These are phyloP conservation scores for Phytophthora hibernalis DNA, from an alignment of 352 stramenopile species.

Conservation along the genomic window DNA sequence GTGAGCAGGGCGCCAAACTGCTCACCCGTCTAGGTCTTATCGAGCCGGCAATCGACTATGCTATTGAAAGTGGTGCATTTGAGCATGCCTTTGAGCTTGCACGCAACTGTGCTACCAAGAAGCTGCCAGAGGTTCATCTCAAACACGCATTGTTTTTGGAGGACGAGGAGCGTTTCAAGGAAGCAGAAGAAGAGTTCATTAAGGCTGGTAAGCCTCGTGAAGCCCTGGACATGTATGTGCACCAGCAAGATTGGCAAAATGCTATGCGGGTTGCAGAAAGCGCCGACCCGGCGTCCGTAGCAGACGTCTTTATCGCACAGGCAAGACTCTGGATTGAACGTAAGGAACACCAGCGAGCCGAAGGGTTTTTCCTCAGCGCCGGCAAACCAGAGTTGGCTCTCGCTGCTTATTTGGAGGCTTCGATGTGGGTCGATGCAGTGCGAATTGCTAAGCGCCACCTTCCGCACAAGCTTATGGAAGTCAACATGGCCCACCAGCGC, in stretches of 20 bases:
- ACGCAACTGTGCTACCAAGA: constrained; percentile 82
- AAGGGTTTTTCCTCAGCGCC: constrained; percentile 93
- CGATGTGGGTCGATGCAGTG: constrained; percentile 91
- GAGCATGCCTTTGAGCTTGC: constrained; percentile 94
- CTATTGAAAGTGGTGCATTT: constrained; percentile 92
- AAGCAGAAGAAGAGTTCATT: constrained; percentile 94
- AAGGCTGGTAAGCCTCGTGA: constrained; percentile 93
- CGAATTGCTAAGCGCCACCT: constrained; percentile 91
- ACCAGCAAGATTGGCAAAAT: constrained; percentile 94
- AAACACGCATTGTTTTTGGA: constrained; percentile 95
- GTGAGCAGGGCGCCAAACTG: constrained; percentile 91
- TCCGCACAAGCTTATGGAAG: constrained; percentile 92
- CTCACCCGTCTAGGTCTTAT: constrained; percentile 93
- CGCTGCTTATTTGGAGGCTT: constrained; percentile 84
- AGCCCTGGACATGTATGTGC: constrained; percentile 96
- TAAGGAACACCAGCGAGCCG: constrained; percentile 85
- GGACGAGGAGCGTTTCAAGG: constrained; percentile 94
- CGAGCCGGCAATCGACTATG: constrained; percentile 94
- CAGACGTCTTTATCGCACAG: constrained; percentile 93
- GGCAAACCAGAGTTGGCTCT: constrained; percentile 93
- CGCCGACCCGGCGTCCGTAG: constrained; percentile 88
- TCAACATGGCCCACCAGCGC: constrained; percentile 88
- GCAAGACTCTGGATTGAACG: constrained; percentile 86
- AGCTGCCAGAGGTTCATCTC: constrained; percentile 92
- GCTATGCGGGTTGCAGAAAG: constrained; percentile 93